Evolutionary conservation across 148 eudicot species (phyloP).

Genomic region (Camellia japonica): DNA sequence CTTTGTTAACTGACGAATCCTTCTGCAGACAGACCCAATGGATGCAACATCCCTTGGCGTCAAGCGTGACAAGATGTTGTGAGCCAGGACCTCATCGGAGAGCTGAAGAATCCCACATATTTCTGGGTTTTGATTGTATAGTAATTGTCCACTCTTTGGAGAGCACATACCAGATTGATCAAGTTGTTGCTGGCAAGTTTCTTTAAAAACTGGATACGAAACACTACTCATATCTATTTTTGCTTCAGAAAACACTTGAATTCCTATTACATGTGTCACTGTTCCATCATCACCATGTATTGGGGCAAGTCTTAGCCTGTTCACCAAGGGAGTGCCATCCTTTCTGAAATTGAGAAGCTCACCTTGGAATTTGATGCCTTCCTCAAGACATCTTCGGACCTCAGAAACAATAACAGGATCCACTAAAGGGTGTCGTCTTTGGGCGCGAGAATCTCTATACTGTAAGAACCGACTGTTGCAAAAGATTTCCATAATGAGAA

Average conservation of each 20-base stretch:
- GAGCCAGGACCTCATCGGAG: constrained; percentile 82
- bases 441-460: constrained; percentile 74
- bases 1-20: constrained; percentile 64
- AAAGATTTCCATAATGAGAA: constrained; percentile 14
- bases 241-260: constrained; percentile 70
- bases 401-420: constrained; percentile 81
- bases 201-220: constrained; percentile 77
- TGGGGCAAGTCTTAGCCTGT: constrained; percentile 67
- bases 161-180: constrained; percentile 28
- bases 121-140: constrained; percentile 24
- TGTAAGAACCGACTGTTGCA: constrained; percentile 78
- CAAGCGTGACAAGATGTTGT: constrained; percentile 73
- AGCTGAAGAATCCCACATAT: constrained; percentile 73
- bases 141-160: constrained; percentile 24
- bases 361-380: constrained; percentile 79
- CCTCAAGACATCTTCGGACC: constrained; percentile 76
- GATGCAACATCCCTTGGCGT: constrained; percentile 88
- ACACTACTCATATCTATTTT: constrained; percentile 64
- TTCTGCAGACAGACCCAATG: constrained; percentile 69
- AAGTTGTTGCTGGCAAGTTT: constrained; percentile 38
- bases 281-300: constrained; percentile 68
- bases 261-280: constrained; percentile 78
- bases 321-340: constrained; percentile 80
- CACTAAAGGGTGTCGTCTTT: constrained; percentile 83
- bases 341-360: constrained; percentile 88